Evolutionary conservation across 139 green algal species (phyloP).

Genomic region (Edaphochlamys debaryana): DNA sequence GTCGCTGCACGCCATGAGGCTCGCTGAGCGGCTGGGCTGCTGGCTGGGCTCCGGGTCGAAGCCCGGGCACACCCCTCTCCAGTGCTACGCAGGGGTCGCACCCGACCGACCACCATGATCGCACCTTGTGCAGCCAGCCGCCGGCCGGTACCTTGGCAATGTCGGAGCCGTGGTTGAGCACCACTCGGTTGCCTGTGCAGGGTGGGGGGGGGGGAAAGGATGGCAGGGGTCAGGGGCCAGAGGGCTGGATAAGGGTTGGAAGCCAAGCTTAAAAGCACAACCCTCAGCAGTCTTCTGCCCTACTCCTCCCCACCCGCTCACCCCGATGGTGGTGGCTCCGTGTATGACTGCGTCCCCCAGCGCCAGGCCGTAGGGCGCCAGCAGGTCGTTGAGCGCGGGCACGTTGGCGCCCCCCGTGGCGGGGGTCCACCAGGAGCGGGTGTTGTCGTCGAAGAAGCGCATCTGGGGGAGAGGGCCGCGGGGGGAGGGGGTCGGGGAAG

Average conservation of each 20-base stretch:
- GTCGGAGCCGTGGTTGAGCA: conserved; percentile 28
- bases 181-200: conserved; percentile 3
- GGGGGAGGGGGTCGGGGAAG: not conserved
- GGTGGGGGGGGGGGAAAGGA: not conserved
- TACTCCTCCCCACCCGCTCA: not conserved
- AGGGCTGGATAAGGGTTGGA: too few relatives aligned
- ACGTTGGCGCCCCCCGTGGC: conserved; percentile 93
- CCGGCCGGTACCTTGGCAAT: conserved; percentile 51
- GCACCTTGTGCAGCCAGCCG: conserved; percentile 35
- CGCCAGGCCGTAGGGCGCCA: conserved; percentile 82
- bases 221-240: not conserved
- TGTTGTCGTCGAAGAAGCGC: conserved; percentile 99
- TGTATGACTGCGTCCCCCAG: conserved; percentile 82
- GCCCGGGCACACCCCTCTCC: too few relatives aligned
- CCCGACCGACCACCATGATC: not conserved
- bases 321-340: conserved; percentile 41
- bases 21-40: too few relatives aligned
- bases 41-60: too few relatives aligned
- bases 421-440: conserved; percentile 89
- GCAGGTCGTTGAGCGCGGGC: conserved; percentile 96
- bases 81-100: not conserved
- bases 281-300: too few relatives aligned
- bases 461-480: conserved; percentile 72
- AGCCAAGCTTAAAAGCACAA: too few relatives aligned
- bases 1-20: too few relatives aligned